Conservation (phyloP, 345 rosid genomes). For the Rhodamnia argentea region DNA sequence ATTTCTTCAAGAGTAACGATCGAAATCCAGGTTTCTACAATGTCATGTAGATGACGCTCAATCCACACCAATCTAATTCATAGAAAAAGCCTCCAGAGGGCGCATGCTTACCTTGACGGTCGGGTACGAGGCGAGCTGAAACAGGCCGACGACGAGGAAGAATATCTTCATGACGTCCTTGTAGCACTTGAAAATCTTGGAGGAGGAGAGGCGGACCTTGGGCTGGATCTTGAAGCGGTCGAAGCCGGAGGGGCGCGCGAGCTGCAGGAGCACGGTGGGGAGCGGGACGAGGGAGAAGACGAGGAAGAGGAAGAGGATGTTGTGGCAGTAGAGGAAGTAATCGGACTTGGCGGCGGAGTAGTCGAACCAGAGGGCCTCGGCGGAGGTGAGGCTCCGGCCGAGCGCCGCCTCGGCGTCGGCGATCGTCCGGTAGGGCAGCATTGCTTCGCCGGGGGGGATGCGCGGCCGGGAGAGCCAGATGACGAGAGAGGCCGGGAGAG, state of each 20-base stretch:
- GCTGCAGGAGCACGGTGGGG: constrained; percentile 46
- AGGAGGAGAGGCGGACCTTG: constrained; percentile 41
- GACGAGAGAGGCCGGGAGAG: no score
- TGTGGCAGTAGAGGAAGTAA: constrained; percentile 73
- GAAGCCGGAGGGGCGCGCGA: constrained; percentile 38
- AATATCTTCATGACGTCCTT: constrained; percentile 79
- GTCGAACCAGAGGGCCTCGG: constrained; percentile 71
- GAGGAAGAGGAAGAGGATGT: constrained; percentile 56
- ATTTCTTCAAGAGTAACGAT: neutral
- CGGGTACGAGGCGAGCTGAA: constrained; percentile 76
- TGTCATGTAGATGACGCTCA: neutral
- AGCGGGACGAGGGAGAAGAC: constrained; percentile 67
- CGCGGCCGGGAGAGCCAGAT: no score
- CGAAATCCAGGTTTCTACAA: neutral
- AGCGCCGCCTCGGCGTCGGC: constrained; percentile 55
- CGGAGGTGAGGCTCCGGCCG: constrained; percentile 60
- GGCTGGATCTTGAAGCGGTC: constrained; percentile 84
- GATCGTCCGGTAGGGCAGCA: constrained; percentile 64
- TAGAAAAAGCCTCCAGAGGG: neutral
- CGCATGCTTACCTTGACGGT: constrained; percentile 47
- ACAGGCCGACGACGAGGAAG: constrained; percentile 62
- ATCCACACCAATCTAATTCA: neutral
- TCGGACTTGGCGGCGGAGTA: constrained; percentile 81
- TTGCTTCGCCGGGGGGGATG: neutral
- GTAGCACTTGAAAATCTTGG: constrained; percentile 63